A percentile compares a stretch with the other conserved stretches of the same genome.
These are phyloP conservation scores for Kwoniella shivajii DNA, from an alignment of 1,284 basidiomycete species.

Conservation along the genomic window DNA sequence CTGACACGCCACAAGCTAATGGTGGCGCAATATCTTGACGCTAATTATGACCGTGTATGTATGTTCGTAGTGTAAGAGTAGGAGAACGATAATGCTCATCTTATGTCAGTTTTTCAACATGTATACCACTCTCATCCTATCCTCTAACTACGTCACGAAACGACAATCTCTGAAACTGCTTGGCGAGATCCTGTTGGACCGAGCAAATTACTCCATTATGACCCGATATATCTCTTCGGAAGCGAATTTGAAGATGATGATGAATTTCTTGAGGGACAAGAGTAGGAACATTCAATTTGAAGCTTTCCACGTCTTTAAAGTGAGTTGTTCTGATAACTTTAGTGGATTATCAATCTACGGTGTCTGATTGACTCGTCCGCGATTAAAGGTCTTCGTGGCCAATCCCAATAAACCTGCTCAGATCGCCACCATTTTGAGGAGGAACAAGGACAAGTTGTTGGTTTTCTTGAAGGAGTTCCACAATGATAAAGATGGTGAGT, in stretches of 20 bases:
- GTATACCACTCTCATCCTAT: slow-evolving; percentile 88
- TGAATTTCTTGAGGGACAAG: slow-evolving; percentile 96
- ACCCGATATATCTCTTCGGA: slow-evolving; percentile 90
- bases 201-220: slow-evolving; percentile 98
- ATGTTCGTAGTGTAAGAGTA: no score
- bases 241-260: slow-evolving; percentile 98
- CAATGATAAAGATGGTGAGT: slow-evolving; percentile 91
- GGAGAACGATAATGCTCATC: no score
- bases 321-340: slow-evolving; percentile 48
- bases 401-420: slow-evolving; percentile 98
- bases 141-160: slow-evolving; percentile 98
- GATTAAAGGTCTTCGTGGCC: slow-evolving; percentile 85
- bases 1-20: slow-evolving; percentile 94
- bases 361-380: no score
- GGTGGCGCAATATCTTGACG: slow-evolving; percentile 94
- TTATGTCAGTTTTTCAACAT: slow-evolving; percentile 86
- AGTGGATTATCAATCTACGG: no score
- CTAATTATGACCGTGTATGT: slow-evolving; percentile 89
- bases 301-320: slow-evolving; percentile 99
- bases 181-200: slow-evolving; percentile 95
- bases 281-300: slow-evolving; percentile 99
- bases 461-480: slow-evolving; percentile 90
- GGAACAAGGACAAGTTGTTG: slow-evolving; percentile 93
- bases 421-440: slow-evolving; percentile 84
- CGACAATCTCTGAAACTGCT: slow-evolving; percentile 97